Evolutionary conservation across 2,329 filamentous ascomycete species (phyloP), one percentile per base, ranked within the genome.

Genomic region (Myriosclerotinia curreyana): DNA sequence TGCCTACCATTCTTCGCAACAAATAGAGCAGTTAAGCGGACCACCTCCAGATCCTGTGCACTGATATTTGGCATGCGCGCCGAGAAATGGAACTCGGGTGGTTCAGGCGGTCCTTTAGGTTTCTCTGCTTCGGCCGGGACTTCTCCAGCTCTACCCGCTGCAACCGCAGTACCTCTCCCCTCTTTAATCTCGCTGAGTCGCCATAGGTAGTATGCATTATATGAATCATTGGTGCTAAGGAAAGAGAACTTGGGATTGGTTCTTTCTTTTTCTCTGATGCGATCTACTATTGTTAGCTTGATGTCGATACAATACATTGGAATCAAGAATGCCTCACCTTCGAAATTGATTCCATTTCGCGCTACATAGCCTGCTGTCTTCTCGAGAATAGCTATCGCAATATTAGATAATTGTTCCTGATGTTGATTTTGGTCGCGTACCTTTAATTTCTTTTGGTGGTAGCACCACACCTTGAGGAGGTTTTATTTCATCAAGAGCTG

Each of bases 61-160:
- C 89, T 96, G 79, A 99, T 96, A 70, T 93, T 94, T 65, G 95
- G 95, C 91, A 98, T 96, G 75, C 93, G 90, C 71, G 95, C 93
- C 64, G 92, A 96, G 79, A 97, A 99, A 70, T 90, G 86, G 74
- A 96, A 98, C 72, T 93, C 89, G 64, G 90, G 85, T 20, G 95
- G 95, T 73, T 93, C 87, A 51, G 89, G 87, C 9, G 94, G 94
- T 28, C 93, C 94, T 76, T 90, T 85, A 51, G 91, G 88, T 74
- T 90, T 92, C 75, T 85, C 83, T 63, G 80, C 80, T 48, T 79
- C 79, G 50, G 80, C 80, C 28, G 80, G 79, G 17, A 80, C 78
- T 70, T 92, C 90, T 65, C 83, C 87, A 51, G 82, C 83, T 70
- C 90, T 85, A 60, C 92, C 92, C 64, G 91, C 90, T 64, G 89